A percentile compares a stretch with the other conserved stretches of the same genome.
phyloP scores from a whole-genome alignment of 176 grass and related monocot genomes.

The Themeda triandra region DNA sequence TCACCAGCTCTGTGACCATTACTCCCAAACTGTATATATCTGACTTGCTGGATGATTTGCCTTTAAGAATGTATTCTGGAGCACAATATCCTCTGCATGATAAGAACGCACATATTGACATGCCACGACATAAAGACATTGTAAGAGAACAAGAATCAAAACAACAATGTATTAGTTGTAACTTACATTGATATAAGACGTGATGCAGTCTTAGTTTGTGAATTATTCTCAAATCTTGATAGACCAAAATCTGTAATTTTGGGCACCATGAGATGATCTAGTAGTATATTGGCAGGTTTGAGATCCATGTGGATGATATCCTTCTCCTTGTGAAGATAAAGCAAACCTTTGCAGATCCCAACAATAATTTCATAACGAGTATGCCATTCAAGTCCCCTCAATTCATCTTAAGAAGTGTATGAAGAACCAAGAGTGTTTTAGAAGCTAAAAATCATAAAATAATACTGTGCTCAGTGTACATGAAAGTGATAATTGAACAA shows the following conservation, averaged over 20 bases:
- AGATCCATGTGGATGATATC: not conserved
- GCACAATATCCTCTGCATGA: not conserved
- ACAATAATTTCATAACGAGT: not conserved
- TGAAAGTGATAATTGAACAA: too few relatives aligned
- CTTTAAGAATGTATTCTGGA: not conserved
- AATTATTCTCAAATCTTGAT: not conserved
- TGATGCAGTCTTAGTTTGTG: not conserved
- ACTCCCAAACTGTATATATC: conserved; percentile 1
- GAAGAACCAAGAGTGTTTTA: not conserved
- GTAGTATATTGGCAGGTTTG: not conserved
- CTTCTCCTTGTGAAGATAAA: not conserved
- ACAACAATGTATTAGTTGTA: not conserved
- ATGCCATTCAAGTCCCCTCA: not conserved
- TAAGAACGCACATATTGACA: not conserved
- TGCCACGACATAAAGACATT: not conserved
- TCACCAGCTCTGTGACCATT: not conserved
- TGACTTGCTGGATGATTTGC: not conserved
- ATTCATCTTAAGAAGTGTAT: not conserved
- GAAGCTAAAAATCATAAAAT: not conserved
- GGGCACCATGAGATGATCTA: not conserved
- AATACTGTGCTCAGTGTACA: too few relatives aligned
- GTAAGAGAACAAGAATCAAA: not conserved
- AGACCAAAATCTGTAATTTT: conserved; percentile 9
- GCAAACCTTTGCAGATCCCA: not conserved
- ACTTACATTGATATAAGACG: not conserved